Conservation (phyloP, 2,329 filamentous ascomycete species). For the Coniochaeta hoffmannii region DNA sequence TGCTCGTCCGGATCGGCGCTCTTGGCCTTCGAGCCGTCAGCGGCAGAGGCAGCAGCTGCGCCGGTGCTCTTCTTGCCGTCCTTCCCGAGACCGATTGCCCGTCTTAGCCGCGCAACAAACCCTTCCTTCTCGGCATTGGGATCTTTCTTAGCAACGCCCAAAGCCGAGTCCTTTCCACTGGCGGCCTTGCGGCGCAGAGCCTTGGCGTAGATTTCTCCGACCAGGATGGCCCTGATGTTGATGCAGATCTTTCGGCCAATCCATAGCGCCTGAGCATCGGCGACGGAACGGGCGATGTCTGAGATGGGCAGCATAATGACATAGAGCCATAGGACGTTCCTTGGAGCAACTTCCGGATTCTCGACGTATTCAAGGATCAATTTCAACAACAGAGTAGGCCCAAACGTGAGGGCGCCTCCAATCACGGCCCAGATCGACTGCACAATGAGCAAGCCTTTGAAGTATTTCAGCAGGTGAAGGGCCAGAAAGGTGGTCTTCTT, state of each 20-base stretch:
- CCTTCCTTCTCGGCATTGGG: constrained; percentile 33
- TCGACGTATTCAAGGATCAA: constrained; percentile 94
- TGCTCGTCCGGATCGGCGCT: constrained; percentile 54
- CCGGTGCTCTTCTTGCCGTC: constrained; percentile 36
- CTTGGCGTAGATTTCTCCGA: constrained; percentile 96
- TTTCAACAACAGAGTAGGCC: constrained; percentile 83
- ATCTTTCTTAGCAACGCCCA: constrained; percentile 51
- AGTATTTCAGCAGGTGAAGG: constrained; percentile 77
- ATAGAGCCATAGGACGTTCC: constrained; percentile 91
- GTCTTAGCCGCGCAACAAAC: constrained; percentile 43
- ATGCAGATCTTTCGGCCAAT: constrained; percentile 93
- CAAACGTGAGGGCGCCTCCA: constrained; percentile 78
- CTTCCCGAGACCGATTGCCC: constrained; percentile 52
- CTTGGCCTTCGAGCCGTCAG: constrained; percentile 27
- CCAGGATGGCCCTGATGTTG: constrained; percentile 84
- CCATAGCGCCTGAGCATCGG: constrained; percentile 83
- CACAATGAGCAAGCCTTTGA: constrained; percentile 65
- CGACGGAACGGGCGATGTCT: constrained; percentile 72
- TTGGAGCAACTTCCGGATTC: constrained; percentile 63
- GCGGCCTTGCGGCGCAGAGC: constrained; percentile 85
- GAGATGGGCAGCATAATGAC: constrained; percentile 84
- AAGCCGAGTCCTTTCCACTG: constrained; percentile 64
- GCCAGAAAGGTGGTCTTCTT: constrained; percentile 75
- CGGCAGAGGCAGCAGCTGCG: constrained; percentile 22
- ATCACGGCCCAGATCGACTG: constrained; percentile 78